Conservation (phyloP, 176 grass and related monocot species). For the Cenchrus purpureus region DNA sequence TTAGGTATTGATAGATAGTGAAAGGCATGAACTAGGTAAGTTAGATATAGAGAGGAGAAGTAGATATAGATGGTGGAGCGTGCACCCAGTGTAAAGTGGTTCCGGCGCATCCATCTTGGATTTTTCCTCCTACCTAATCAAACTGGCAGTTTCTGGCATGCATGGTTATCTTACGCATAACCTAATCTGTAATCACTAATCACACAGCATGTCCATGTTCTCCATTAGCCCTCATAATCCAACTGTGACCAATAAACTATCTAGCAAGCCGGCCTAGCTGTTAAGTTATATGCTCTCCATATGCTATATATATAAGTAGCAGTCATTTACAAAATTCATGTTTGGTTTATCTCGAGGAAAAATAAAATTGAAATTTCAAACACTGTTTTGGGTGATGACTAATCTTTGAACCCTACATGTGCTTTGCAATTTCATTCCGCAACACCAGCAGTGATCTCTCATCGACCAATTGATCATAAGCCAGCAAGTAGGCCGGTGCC, state of each 20-base stretch:
- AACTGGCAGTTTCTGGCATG: not conserved
- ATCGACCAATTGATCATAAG: not conserved
- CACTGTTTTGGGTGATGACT: not conserved
- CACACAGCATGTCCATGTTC: not conserved
- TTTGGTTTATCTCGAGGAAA: not conserved
- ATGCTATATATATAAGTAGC: too few relatives aligned
- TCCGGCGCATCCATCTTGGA: constrained; percentile 29
- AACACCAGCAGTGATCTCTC: not conserved
- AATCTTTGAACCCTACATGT: not conserved
- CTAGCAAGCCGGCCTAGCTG: not conserved
- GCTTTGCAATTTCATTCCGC: too few relatives aligned
- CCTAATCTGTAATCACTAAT: not conserved
- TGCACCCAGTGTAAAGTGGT: constrained; percentile 7
- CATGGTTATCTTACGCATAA: constrained; percentile 13
- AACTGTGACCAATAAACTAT: not conserved
- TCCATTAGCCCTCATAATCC: not conserved
- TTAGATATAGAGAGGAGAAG: not conserved
- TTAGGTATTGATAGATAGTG: not conserved
- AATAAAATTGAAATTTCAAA: not conserved
- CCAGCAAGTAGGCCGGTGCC: too few relatives aligned
- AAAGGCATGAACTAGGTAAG: not conserved
- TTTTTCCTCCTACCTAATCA: constrained; percentile 35
- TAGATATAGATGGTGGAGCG: constrained; percentile 20
- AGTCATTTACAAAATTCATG: not conserved
- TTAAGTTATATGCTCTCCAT: constrained; percentile 6